phyloP scores from a whole-genome alignment of 345 rosid genomes.

The Rubroshorea leprosula region DNA sequence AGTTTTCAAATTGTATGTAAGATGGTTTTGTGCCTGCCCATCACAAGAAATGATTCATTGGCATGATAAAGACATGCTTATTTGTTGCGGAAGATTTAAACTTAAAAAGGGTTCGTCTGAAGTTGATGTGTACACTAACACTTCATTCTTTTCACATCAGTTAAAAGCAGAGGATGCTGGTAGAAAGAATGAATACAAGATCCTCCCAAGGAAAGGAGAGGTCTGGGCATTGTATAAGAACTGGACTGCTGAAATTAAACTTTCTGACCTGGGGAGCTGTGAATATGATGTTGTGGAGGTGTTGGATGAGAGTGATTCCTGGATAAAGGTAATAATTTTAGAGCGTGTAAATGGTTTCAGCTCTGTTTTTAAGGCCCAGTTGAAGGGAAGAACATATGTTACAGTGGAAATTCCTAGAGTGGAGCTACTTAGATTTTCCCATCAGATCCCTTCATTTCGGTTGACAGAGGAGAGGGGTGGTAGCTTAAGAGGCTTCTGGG shows the following conservation, averaged over 20 bases:
- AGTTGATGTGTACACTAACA: constrained; percentile 14
- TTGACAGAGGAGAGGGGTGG: no score
- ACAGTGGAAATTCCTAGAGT: no score
- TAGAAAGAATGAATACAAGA: constrained; percentile 21
- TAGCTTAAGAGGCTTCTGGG: no score
- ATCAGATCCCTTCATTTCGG: no score
- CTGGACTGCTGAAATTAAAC: constrained; percentile 33
- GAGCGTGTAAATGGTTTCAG: no score
- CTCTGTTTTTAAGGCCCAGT: no score
- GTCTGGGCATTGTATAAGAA: constrained; percentile 47
- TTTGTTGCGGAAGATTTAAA: constrained; percentile 33
- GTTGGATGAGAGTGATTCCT: constrained; percentile 26
- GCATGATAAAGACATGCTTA: no score
- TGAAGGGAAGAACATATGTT: no score
- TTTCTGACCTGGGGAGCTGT: constrained; percentile 38
- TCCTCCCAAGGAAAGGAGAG: constrained; percentile 44
- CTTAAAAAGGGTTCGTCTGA: constrained; percentile 5
- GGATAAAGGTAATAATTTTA: constrained; percentile 28
- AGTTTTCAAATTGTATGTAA: no score
- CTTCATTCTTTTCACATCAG: constrained; percentile 30
- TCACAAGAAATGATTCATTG: no score
- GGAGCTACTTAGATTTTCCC: no score
- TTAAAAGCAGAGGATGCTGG: constrained; percentile 24
- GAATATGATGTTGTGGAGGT: constrained; percentile 56
- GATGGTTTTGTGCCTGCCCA: no score